Evolutionary conservation across 495 filamentous ascomycete species (phyloP), one percentile per base, ranked within the genome.

Genomic region (Penicillium simplicissimum): DNA sequence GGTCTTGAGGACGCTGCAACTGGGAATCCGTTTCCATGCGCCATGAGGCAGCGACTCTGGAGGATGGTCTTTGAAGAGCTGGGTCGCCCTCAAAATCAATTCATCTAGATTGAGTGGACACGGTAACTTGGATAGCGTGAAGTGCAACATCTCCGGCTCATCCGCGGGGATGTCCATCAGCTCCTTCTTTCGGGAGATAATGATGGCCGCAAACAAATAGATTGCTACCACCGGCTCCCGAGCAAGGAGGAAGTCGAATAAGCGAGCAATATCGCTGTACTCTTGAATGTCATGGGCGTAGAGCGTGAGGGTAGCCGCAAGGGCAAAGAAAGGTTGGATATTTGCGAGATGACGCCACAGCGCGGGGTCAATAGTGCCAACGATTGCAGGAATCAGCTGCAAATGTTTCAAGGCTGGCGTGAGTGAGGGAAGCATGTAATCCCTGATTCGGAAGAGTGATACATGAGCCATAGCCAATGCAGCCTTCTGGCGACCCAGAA

Each of bases 391-490:
- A 59, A 98, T 86, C 1, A 98, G 84, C 15, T 86, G 84, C 1
- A 98, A 85, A 71, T 98, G 95, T 42, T 85, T 82, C 52, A 96
- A 73, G 14, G 94, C 88, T 9, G 93, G 89, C 21, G 84, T 76
- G n/a, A 98, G 83, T 11, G 88, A 88, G 8, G 94, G 93, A 1
- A 98, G 87, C 96, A 98, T 97, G 71, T 96, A 98, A 75, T 98
- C 95, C 52, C 95, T 86, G 69, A 98, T 97, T 51, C 90, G 88
- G 19, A 98, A 82, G 21, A 93, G 84, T 3, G 93, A 96, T 56
- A 98, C 85, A 21, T 87, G 89, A 35, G 89, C 80, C 14, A 96
- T 86, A 33, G 89, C 87, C 3, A 75, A 66, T 31, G 79, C 68
- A 4, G 81, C 73, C n/a, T 77, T 59, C 6, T 84, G 80, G 36